phyloP scores from a whole-genome alignment of 495 filamentous ascomycete genomes.

The Glutinoglossum americanum region DNA sequence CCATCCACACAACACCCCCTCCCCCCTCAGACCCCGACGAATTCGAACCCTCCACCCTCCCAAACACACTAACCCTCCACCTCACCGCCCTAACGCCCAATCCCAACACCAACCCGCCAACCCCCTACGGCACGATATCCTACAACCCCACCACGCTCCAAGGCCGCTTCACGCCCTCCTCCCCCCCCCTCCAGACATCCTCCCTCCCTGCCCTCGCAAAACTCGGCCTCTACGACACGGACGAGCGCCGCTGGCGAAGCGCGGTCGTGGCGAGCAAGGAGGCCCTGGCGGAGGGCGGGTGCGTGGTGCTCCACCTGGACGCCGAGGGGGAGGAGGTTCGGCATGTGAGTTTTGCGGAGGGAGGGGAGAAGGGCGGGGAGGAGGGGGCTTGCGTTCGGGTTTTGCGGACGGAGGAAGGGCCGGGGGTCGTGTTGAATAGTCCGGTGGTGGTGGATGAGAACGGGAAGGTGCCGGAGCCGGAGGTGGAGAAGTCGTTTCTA shows the following conservation, averaged over 20 bases:
- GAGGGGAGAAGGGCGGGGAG: neutral
- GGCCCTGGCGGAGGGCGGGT: neutral
- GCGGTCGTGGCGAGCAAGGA: neutral
- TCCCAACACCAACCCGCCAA: neutral
- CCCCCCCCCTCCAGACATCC: neutral
- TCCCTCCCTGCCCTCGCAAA: neutral
- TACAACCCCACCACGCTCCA: neutral
- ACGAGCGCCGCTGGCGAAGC: neutral
- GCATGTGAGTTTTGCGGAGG: neutral
- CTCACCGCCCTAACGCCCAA: neutral
- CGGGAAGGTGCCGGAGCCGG: constrained; percentile 6
- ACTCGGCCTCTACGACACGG: neutral
- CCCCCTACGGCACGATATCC: neutral
- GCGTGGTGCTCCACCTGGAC: neutral
- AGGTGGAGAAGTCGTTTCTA: constrained; percentile 8
- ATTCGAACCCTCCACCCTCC: constrained; percentile 3
- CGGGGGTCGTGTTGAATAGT: constrained; percentile 5
- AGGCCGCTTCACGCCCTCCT: neutral
- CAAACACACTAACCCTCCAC: neutral
- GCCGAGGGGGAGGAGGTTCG: neutral
- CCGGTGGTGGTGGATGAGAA: constrained; percentile 4
- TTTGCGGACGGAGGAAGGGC: neutral
- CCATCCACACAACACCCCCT: too few species aligned
- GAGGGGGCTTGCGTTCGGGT: neutral
- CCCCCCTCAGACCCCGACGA: constrained; percentile 1